Conservation (phyloP, 2,329 filamentous ascomycete genomes). For the Sarocladiaceae sp. region DNA sequence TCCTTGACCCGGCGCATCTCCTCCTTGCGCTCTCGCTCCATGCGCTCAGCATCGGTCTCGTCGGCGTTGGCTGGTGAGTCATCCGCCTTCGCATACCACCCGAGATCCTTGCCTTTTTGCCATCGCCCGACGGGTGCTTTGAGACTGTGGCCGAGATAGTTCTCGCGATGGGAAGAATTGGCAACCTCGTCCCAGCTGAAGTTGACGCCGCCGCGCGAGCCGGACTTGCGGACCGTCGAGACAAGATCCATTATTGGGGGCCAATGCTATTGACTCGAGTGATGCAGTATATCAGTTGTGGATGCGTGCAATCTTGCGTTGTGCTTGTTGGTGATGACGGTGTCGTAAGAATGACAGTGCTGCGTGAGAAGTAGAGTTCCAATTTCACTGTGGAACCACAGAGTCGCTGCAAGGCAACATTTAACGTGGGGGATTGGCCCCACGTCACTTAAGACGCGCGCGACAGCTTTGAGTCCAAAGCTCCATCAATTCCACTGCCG, state of each 20-base stretch:
- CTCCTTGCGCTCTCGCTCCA: slow-evolving; percentile 59
- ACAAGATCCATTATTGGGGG: slow-evolving; percentile 75
- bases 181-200: slow-evolving; percentile 97
- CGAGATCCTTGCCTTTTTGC: slow-evolving; percentile 68
- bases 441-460: too few species aligned
- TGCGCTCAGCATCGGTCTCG: slow-evolving; percentile 54
- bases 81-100: slow-evolving; percentile 58
- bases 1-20: slow-evolving; percentile 81
- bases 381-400: too few species aligned
- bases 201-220: slow-evolving; percentile 87
- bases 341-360: too few species aligned
- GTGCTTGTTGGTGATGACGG: too few species aligned
- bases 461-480: too few species aligned
- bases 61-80: slow-evolving; percentile 38
- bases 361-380: too few species aligned
- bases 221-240: slow-evolving; percentile 81
- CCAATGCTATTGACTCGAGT: background rate
- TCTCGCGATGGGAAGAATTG: slow-evolving; percentile 80
- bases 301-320: too few species aligned
- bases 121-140: slow-evolving; percentile 90
- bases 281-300: too few species aligned
- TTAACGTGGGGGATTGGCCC: too few species aligned
- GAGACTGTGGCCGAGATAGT: slow-evolving; percentile 79
- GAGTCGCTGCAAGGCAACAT: too few species aligned
- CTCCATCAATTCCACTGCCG: too few species aligned